phyloP scores from a whole-genome alignment of 139 green algal species.

The Tetradesmus obliquus region DNA sequence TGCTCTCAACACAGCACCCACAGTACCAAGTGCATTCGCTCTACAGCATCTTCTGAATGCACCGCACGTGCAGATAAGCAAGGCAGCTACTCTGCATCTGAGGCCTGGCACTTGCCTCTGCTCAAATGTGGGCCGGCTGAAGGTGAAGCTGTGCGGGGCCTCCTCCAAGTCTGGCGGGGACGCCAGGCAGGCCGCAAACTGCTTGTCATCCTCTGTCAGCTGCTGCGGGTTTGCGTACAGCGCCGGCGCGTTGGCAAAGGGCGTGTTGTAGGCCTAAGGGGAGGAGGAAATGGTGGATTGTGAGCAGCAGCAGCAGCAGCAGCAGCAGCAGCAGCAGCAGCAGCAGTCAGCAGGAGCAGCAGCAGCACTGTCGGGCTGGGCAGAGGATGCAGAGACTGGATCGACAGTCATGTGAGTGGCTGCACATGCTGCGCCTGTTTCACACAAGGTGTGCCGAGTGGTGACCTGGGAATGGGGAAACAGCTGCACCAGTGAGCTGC shows the following conservation, averaged over 20 bases:
- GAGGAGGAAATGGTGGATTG: neutral
- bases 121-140: neutral
- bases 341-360: too few relatives aligned
- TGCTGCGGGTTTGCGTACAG: neutral
- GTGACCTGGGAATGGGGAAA: too few relatives aligned
- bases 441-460: too few relatives aligned
- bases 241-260: neutral
- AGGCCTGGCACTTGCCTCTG: neutral
- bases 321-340: neutral
- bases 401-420: too few relatives aligned
- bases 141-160: neutral
- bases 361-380: too few relatives aligned
- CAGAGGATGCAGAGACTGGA: too few relatives aligned
- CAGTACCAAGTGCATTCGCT: too few relatives aligned
- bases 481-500: neutral
- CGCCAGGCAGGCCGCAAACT: constrained; percentile 23
- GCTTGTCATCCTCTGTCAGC: neutral
- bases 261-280: neutral
- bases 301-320: neutral
- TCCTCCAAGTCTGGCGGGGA: constrained; percentile 20
- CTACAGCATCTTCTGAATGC: too few relatives aligned
- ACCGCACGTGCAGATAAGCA: neutral
- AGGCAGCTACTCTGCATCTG: neutral
- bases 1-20: too few relatives aligned
- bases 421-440: too few relatives aligned